A percentile compares a stretch with the other conserved stretches of the same genome.
These are phyloP conservation scores for Macaranga tanarius DNA, from an alignment of 441 rosid genomes.

Conservation along the genomic window DNA sequence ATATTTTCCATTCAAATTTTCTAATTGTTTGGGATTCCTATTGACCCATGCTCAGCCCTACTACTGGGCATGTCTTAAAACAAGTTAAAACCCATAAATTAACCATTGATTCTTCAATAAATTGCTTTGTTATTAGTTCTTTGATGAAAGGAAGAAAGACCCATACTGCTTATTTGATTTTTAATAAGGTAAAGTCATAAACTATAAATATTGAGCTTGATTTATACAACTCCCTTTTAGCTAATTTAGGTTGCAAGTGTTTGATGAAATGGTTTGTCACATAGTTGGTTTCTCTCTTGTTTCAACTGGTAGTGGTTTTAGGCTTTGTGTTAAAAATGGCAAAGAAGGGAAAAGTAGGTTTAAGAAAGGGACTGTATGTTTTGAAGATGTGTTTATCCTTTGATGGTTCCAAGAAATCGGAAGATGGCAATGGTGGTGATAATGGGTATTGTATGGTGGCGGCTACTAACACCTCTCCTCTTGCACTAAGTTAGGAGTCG, in stretches of 20 bases:
- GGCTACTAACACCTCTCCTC: too few species aligned
- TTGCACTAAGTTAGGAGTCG: too few species aligned
- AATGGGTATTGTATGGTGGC: too few species aligned
- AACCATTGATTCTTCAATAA: conserved; percentile 49
- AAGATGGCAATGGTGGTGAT: too few species aligned
- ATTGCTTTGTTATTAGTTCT: conserved; percentile 46
- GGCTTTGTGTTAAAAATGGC: not conserved
- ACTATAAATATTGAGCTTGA: conserved; percentile 42
- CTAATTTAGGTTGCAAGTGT: conserved; percentile 61
- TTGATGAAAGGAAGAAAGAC: conserved; percentile 44
- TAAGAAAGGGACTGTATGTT: conserved; percentile 6
- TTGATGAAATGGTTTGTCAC: conserved; percentile 65
- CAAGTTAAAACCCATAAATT: conserved; percentile 51
- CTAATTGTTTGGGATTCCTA: too few species aligned
- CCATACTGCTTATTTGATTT: conserved; percentile 60
- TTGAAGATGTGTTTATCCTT: not conserved
- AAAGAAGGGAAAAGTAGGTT: not conserved
- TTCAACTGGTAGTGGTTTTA: conserved; percentile 1
- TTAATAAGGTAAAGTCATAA: conserved; percentile 40
- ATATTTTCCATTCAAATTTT: too few species aligned
- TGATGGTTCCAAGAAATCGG: not conserved
- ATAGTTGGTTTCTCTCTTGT: conserved; percentile 50
- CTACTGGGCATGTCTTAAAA: conserved; percentile 54
- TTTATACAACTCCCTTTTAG: conserved; percentile 65
- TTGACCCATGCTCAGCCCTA: too few species aligned